Percentiles rank a stretch among this genome's conserved stretches.
Evolutionary conservation across 2,329 filamentous ascomycete species (phyloP).

Genomic region (Chaetomiaceae sp.): DNA sequence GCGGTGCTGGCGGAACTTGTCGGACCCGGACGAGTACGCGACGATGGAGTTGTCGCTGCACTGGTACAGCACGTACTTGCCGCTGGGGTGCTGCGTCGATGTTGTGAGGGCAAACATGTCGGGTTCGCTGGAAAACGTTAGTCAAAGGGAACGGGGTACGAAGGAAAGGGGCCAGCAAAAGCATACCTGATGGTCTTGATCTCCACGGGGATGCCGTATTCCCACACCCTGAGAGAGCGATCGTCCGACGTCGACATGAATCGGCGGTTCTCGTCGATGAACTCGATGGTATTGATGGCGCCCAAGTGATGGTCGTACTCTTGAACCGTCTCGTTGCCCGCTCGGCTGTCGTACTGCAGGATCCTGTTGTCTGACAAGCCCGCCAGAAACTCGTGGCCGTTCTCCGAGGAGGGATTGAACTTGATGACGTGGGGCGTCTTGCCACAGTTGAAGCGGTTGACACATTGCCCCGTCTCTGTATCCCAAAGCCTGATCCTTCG

Average conservation of each 20-base stretch:
- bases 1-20: conserved; percentile 94
- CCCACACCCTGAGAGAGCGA: conserved; percentile 93
- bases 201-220: conserved; percentile 92
- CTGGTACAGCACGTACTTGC: conserved; percentile 93
- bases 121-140: conserved; percentile 65
- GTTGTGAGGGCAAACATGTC: conserved; percentile 97
- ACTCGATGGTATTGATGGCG: conserved; percentile 96
- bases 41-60: conserved; percentile 93
- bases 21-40: conserved; percentile 79
- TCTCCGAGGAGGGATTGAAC: conserved; percentile 78
- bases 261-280: conserved; percentile 87
- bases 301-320: conserved; percentile 98
- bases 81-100: conserved; percentile 75
- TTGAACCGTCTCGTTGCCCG: conserved; percentile 73
- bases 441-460: conserved; percentile 84
- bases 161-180: not conserved
- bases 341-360: conserved; percentile 87
- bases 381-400: conserved; percentile 84
- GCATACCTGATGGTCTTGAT: conserved; percentile 63
- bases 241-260: conserved; percentile 99
- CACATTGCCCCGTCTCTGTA: conserved; percentile 85
- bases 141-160: not conserved
- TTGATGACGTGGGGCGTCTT: conserved; percentile 93
- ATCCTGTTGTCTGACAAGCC: conserved; percentile 99
- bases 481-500: conserved; percentile 98